These are phyloP conservation scores for Boeremia exigua DNA, from an alignment of 2,329 filamentous ascomycete genomes.

Conservation along the genomic window DNA sequence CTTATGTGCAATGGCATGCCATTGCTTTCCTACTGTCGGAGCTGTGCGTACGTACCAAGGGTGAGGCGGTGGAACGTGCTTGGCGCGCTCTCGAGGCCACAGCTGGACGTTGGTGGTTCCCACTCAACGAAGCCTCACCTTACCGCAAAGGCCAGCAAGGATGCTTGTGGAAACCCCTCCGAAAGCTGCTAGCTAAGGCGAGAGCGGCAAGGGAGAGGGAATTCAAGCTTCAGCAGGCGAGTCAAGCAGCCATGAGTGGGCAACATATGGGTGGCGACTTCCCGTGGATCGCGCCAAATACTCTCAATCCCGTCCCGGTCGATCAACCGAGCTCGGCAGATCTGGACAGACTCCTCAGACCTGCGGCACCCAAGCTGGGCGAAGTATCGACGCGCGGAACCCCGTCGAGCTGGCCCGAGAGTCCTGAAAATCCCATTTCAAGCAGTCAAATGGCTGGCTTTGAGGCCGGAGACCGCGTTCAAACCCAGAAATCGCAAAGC, in stretches of 20 bases:
- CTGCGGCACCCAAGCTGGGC: constrained; percentile 35
- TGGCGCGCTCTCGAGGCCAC: constrained; percentile 64
- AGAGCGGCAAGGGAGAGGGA: constrained; percentile 60
- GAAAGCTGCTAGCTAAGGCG: constrained; percentile 66
- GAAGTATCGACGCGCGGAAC: constrained; percentile 27
- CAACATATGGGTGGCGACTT: constrained; percentile 17
- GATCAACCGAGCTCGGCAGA: constrained; percentile 31
- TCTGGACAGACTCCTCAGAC: constrained; percentile 40
- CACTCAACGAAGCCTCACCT: constrained; percentile 31
- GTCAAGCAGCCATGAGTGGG: constrained; percentile 32
- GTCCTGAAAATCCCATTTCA: constrained; percentile 8
- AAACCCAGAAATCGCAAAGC: background rate
- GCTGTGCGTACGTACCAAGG: constrained; percentile 62
- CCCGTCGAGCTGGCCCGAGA: constrained; percentile 35
- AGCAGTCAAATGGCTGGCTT: background rate
- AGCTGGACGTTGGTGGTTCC: constrained; percentile 51
- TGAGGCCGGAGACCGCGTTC: background rate
- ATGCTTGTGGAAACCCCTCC: constrained; percentile 68
- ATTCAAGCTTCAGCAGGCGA: constrained; percentile 48
- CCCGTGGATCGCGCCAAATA: constrained; percentile 1
- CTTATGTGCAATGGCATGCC: constrained; percentile 70
- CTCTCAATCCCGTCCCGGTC: constrained; percentile 6
- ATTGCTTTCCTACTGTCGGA: constrained; percentile 67
- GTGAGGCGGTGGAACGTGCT: constrained; percentile 64
- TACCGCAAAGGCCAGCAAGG: constrained; percentile 49